A percentile compares a stretch with the other conserved stretches of the same genome.
Conservation (phyloP, 495 filamentous ascomycete species). For the Parmelia sp. region DNA sequence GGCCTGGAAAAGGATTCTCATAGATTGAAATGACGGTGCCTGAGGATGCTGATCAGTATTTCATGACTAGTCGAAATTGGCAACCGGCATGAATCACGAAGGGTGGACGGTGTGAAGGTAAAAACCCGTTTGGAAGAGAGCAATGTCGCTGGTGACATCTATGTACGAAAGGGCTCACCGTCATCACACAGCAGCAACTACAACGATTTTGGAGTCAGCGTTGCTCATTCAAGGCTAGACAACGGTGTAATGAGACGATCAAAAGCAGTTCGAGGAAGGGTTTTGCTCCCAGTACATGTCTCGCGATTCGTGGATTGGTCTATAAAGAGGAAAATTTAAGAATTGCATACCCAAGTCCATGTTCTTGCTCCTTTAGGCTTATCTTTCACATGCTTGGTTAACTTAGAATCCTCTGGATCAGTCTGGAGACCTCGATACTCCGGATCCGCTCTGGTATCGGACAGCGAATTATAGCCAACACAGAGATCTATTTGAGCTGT, state of each 20-base stretch:
- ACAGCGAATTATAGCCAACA: conserved; percentile 75
- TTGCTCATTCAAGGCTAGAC: not conserved
- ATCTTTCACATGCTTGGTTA: conserved; percentile 36
- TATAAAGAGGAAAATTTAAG: not conserved
- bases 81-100: not conserved
- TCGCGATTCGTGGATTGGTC: not conserved
- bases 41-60: not conserved
- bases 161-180: conserved; percentile 36
- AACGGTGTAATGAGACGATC: not conserved
- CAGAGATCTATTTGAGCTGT: conserved; percentile 54
- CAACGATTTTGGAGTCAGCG: not conserved
- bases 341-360: conserved; percentile 56
- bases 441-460: conserved; percentile 37
- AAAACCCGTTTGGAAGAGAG: not conserved
- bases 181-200: conserved; percentile 72
- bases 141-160: conserved; percentile 29
- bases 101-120: not conserved
- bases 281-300: not conserved
- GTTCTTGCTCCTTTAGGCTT: conserved; percentile 56
- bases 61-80: not conserved
- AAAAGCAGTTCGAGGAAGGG: not conserved
- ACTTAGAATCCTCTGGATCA: conserved; percentile 13
- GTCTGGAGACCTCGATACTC: not conserved
- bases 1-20: conserved; percentile 56
- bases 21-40: conserved; percentile 71